These are phyloP conservation scores for Sporisorium reilianum DNA, from an alignment of 1,284 basidiomycete genomes.

Conservation along the genomic window DNA sequence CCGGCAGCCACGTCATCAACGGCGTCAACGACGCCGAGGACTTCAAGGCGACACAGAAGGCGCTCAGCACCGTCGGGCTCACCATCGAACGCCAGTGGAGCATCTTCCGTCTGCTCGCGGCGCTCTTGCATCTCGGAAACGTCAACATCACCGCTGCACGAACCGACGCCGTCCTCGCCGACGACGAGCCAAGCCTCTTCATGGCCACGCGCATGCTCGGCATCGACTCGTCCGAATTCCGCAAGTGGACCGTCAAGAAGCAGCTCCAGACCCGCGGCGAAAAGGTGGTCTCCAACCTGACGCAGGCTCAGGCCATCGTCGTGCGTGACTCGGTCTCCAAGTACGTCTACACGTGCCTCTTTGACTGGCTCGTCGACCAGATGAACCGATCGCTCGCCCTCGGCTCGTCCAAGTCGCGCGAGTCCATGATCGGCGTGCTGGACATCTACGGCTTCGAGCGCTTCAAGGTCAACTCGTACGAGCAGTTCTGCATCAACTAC, in stretches of 20 bases:
- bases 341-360: slow-evolving; percentile 97
- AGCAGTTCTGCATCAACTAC: slow-evolving; percentile 99
- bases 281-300: slow-evolving; percentile 91
- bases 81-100: slow-evolving; percentile 98
- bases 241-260: slow-evolving; percentile 98
- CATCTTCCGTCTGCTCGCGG: slow-evolving; percentile 92
- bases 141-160: slow-evolving; percentile 86
- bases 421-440: slow-evolving; percentile 98
- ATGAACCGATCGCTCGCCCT: slow-evolving; percentile 96
- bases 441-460: slow-evolving; percentile 75
- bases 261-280: slow-evolving; percentile 94
- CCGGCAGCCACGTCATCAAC: slow-evolving; percentile 81
- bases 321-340: slow-evolving; percentile 97
- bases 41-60: slow-evolving; percentile 91
- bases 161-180: slow-evolving; percentile 85
- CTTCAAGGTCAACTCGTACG: slow-evolving; percentile 83
- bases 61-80: slow-evolving; percentile 95
- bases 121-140: slow-evolving; percentile 95
- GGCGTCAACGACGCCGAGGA: slow-evolving; percentile 97
- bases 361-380: slow-evolving; percentile 97
- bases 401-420: slow-evolving; percentile 84
- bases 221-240: slow-evolving; percentile 91
- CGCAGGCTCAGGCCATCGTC: slow-evolving; percentile 89
- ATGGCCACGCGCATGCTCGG: slow-evolving; percentile 90
- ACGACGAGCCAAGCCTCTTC: slow-evolving; percentile 83